A percentile compares a stretch with the other conserved stretches of the same genome.
Conservation (phyloP, 345 rosid species). For the Eucalyptus rudis region DNA sequence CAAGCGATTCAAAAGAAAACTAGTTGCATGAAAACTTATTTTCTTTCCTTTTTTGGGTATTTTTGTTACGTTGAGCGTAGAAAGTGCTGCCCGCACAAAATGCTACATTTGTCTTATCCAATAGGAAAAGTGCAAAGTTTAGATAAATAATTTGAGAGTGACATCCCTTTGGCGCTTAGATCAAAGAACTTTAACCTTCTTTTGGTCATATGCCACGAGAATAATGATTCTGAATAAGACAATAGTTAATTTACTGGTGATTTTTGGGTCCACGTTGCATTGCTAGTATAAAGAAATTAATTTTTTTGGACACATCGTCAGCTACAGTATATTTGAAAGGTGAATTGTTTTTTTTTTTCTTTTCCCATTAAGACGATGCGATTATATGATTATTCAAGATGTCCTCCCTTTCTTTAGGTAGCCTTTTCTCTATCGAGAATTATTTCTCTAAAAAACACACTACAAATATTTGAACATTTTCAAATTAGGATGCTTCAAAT, state of each 20-base stretch:
- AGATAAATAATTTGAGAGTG: neutral
- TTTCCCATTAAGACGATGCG: neutral
- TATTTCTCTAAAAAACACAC: neutral
- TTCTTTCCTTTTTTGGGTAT: neutral
- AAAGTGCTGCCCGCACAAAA: neutral
- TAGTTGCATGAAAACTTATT: neutral
- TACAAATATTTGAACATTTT: neutral
- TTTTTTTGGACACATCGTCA: neutral
- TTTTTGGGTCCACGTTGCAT: neutral
- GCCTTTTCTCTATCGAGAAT: neutral
- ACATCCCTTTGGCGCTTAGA: neutral
- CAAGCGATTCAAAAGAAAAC: neutral
- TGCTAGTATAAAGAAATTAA: neutral
- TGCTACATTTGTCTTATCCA: neutral
- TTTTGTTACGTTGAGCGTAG: neutral
- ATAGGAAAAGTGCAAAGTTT: neutral
- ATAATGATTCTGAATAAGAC: neutral
- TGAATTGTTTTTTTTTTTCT: neutral
- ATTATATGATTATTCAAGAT: neutral
- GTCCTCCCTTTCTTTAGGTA: neutral
- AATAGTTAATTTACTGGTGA: neutral
- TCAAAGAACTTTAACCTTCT: neutral
- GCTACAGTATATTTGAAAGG: neutral
- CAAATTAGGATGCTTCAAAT: neutral
- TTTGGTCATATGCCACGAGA: neutral